Evolutionary conservation across 345 rosid species (phyloP).

Genomic region (Rhodamnia rubescens): DNA sequence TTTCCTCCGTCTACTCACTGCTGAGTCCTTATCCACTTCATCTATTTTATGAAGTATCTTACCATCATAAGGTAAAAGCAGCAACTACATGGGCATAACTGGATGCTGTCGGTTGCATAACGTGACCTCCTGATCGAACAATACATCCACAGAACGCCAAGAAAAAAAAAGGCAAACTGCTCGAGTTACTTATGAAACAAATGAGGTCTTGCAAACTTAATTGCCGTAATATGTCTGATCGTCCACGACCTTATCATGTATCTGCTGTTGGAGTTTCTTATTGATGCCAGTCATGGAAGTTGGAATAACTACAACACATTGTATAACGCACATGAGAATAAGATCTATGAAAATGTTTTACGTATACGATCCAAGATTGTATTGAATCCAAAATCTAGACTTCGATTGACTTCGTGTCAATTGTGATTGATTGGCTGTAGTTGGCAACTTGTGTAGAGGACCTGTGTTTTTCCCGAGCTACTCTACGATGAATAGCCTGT

Average conservation of each 20-base stretch:
- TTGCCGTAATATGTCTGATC: neutral
- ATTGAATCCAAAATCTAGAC: neutral
- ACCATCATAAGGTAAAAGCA: neutral
- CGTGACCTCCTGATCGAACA: neutral
- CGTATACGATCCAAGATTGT: neutral
- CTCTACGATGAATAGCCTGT: neutral
- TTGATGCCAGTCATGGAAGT: neutral
- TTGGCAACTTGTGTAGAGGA: neutral
- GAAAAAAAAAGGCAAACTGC: neutral
- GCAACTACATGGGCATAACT: neutral
- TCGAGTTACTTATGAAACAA: neutral
- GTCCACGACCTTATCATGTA: neutral
- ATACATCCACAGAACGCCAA: neutral
- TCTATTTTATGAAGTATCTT: neutral
- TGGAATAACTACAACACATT: neutral
- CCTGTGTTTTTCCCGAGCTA: neutral
- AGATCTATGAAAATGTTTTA: neutral
- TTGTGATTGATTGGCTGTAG: neutral
- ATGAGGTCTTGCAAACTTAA: neutral
- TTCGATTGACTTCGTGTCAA: neutral
- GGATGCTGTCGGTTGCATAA: neutral
- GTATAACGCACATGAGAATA: neutral
- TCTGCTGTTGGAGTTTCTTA: neutral
- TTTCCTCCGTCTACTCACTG: neutral
- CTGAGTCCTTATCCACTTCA: neutral